Evolutionary conservation across 257 asterid species (phyloP), one percentile per base, ranked within the genome.

Genomic region (Lavandula angustifolia): DNA sequence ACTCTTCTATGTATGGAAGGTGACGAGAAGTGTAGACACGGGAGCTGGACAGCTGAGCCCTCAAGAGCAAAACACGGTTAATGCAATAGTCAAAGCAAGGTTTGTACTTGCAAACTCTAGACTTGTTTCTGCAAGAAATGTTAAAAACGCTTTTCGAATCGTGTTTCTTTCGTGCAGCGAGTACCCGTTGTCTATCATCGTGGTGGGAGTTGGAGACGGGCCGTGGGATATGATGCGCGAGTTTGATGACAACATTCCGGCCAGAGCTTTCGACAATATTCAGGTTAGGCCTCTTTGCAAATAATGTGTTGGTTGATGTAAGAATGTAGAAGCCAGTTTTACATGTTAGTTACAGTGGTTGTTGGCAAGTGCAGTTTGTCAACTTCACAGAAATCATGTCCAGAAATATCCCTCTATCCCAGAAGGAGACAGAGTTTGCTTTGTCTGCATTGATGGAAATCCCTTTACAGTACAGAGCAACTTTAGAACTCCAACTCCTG

Each of bases 151-250:
- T 22, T 50, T 60, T 10, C 7, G 46, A 13, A 38, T 7, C 33
- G 4, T 1, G n/a, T 31, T 2, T 54, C 3, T 29, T 33, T 49
- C 54, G 35, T 68, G 74, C 82, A 92, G 96, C 68, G 84, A 75
- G 69, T 82, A 83, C 69, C 89, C 98, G n/a, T 70, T 92, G 74
- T 89, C 98, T 11, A 92, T 89, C 63, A 75, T 92, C 43, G 84
- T 92, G 38, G 96, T 92, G 29, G 98, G 98, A 73, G 98, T 92
- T 29, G 98, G 98, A 53, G 98, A 92, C 73, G 98, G 98, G 48
- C 96, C 98, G 1, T 92, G 96, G 98, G 91, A 85, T 70, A 76
- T 80, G 83, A 89, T 92, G 98, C 84, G 14, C 29, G 83, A 82
- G 73, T 89, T 92, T 68, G 98, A 92, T 55, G 98, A 92, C 73